A percentile compares a stretch with the other conserved stretches of the same genome.
Conservation (phyloP, 1,284 basidiomycete species). For the Irpex sp. region DNA sequence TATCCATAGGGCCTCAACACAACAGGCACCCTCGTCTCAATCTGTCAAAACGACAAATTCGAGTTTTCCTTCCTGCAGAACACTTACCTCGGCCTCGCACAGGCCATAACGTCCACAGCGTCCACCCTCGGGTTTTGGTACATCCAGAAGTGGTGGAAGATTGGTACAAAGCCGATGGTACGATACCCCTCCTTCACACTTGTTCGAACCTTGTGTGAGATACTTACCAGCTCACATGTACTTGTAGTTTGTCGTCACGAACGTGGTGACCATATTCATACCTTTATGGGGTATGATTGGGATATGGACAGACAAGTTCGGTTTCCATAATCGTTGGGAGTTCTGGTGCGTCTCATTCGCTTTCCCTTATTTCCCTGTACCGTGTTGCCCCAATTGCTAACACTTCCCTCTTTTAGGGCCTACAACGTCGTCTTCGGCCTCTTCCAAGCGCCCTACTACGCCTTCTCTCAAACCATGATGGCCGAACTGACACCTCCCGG, state of each 20-base stretch:
- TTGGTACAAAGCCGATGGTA: constrained; percentile 75
- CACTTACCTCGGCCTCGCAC: constrained; percentile 71
- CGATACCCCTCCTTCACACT: constrained; percentile 1
- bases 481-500: constrained; percentile 77
- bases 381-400: too few relatives aligned
- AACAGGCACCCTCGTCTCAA: constrained; percentile 68
- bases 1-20: constrained; percentile 64
- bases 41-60: constrained; percentile 77
- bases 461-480: constrained; percentile 85
- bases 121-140: constrained; percentile 77
- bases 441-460: constrained; percentile 86
- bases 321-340: constrained; percentile 82
- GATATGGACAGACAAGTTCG: constrained; percentile 72
- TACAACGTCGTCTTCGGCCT: constrained; percentile 79
- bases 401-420: too few relatives aligned
- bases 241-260: constrained; percentile 66
- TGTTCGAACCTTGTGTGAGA: background rate
- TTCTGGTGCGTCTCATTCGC: constrained; percentile 74
- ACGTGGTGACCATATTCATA: constrained; percentile 70
- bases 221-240: background rate
- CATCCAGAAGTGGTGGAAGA: constrained; percentile 71
- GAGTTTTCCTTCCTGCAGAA: constrained; percentile 68
- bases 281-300: constrained; percentile 86
- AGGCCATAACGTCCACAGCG: constrained; percentile 65
- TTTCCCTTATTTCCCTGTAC: too few relatives aligned